These are phyloP conservation scores for Colletotrichum falcatum DNA, from an alignment of 2,329 filamentous ascomycete species.

Conservation along the genomic window DNA sequence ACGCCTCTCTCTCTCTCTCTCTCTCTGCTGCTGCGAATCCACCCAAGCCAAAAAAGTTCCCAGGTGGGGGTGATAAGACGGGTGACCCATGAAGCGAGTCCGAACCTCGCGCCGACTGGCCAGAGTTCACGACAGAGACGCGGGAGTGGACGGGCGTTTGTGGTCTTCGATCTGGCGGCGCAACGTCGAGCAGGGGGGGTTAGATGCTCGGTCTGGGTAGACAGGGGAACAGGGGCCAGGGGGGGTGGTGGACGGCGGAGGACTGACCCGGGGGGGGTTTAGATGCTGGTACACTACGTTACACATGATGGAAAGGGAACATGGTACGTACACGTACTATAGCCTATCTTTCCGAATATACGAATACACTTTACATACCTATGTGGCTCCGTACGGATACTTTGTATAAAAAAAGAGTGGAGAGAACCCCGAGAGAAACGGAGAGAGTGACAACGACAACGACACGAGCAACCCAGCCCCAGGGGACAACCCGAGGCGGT, in stretches of 20 bases:
- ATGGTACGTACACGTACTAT: too few relatives aligned
- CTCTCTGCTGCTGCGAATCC: conserved; percentile 14
- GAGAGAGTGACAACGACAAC: not conserved
- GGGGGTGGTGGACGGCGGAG: too few relatives aligned
- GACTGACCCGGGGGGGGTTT: not conserved
- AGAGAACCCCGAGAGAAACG: not conserved
- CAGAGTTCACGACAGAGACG: conserved; percentile 4
- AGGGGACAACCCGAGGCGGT: conserved; percentile 17
- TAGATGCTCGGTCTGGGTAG: too few relatives aligned
- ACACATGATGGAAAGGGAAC: not conserved
- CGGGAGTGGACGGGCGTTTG: conserved; percentile 36
- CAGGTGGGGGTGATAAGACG: conserved; percentile 38
- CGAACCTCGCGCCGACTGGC: conserved; percentile 10
- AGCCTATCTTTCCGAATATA: too few relatives aligned
- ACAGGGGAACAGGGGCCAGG: not conserved
- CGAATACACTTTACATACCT: too few relatives aligned
- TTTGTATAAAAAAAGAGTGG: not conserved
- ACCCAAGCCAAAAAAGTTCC: conserved; percentile 39
- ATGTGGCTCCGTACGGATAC: not conserved
- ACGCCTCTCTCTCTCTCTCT: not conserved
- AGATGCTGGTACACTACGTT: too few relatives aligned
- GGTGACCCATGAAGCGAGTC: not conserved
- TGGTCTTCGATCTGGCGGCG: conserved; percentile 37
- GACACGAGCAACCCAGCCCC: not conserved
- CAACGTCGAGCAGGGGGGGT: conserved; percentile 17